Conservation (phyloP, 2,329 filamentous ascomycete genomes). For the Leptographium radiaticola region DNA sequence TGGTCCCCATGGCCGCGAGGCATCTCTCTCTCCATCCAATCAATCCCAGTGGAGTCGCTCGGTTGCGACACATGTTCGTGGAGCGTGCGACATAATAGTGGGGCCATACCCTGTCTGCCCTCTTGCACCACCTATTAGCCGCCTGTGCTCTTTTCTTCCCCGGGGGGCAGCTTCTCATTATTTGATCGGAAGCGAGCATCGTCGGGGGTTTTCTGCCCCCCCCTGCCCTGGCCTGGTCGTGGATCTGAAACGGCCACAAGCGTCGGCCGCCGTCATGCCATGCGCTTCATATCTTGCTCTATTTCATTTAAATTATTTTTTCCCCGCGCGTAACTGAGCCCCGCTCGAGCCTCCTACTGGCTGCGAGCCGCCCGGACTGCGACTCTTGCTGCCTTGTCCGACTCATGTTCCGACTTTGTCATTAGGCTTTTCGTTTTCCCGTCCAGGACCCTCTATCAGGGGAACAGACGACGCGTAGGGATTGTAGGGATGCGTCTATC, state of each 20-base stretch:
- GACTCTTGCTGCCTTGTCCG: neutral
- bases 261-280: neutral
- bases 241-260: slow-evolving; percentile 3
- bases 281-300: too few species aligned
- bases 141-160: neutral
- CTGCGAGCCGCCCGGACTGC: slow-evolving; percentile 2
- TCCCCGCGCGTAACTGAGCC: too few species aligned
- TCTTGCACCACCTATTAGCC: neutral
- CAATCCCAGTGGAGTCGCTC: neutral
- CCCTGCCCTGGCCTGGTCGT: neutral
- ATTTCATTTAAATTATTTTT: too few species aligned
- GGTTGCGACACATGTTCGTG: neutral
- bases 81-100: neutral
- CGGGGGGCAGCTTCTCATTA: too few species aligned
- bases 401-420: too few species aligned
- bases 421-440: too few species aligned
- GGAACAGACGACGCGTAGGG: too few species aligned
- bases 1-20: too few species aligned
- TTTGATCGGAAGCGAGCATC: too few species aligned
- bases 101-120: neutral
- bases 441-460: too few species aligned
- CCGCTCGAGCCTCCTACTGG: slow-evolving; percentile 1
- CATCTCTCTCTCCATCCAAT: neutral
- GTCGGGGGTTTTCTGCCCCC: too few species aligned
- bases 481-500: neutral